Base-by-base conservation (phyloP, 257 asterid species). In the Nicotiana benthamiana region DNA sequence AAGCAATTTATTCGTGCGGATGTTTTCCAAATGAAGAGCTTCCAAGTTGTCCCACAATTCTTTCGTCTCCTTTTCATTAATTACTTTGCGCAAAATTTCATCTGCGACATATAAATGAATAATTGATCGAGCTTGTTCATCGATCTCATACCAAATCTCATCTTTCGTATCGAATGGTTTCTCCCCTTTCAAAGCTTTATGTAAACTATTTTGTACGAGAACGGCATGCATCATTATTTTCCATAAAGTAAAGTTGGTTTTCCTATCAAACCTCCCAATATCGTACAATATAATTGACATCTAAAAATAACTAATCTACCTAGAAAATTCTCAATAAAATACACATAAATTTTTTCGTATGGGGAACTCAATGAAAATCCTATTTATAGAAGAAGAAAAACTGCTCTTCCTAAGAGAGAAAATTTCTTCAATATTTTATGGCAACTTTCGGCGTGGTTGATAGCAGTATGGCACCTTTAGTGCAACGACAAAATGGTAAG, bases 1-100 rank as follows among this genome's bases (percentile, higher is more conserved):
- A 67, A 51, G 60, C 65, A 67, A 18, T 2, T 22, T 62, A 61
- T 67, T 80, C 22, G 22, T 4, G n/a, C 57, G 22, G 60, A 46
- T 61, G 4, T 80, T 68, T 26, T 46, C 28, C 59, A 51, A 48
- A 53, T 80, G 75, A 6, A 67, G 51, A 2, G 75, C 68, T 34
- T 68, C 79, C 10, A 80, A n/a, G 15, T 67, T 80, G 27, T 67
- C 79, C 68, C 79, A 67, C 13, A 80, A 57, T 32, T 48, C 32
- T 28, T 80, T 80, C 24, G 60, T 10, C 6, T n/a, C 43, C 40
- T 18, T 22, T 54, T 75, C 40, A 27, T 40, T 34, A 17, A 75
- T 74, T 12, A 74, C 34, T 22, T 46, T 1, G 12, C 20, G 36
- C 1, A 74, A 8, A 48, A 74, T 53, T 27, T 48, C 60, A 18